A percentile compares a stretch with the other conserved stretches of the same genome.
Conservation (phyloP, 2,329 filamentous ascomycete genomes). For the Macrophomina pseudophaseolina region DNA sequence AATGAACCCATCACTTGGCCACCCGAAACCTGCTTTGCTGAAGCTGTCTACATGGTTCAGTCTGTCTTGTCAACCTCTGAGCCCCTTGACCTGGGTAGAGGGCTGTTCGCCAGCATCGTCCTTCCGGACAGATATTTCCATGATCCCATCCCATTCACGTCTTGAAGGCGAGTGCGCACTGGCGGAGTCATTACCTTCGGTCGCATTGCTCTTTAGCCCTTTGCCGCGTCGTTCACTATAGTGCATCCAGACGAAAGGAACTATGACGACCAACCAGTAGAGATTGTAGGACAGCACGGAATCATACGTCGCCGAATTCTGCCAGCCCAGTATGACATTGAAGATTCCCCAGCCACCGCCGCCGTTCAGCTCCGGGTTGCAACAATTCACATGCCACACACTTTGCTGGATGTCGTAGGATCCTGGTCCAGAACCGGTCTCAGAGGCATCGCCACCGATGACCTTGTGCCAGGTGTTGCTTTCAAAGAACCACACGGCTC, state of each 20-base stretch:
- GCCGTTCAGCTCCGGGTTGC: conserved; percentile 73
- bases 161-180: too few species aligned
- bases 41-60: too few species aligned
- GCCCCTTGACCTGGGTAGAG: too few species aligned
- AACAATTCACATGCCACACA: conserved; percentile 66
- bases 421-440: conserved; percentile 70
- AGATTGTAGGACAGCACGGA: conserved; percentile 86
- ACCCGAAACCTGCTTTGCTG: too few species aligned
- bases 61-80: too few species aligned
- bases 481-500: conserved; percentile 76
- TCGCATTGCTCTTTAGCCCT: too few species aligned
- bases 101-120: too few species aligned
- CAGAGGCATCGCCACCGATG: conserved; percentile 67
- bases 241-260: conserved; percentile 67
- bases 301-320: conserved; percentile 85
- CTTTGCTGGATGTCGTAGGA: conserved; percentile 72
- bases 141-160: too few species aligned
- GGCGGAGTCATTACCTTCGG: too few species aligned
- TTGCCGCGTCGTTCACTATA: conserved; percentile 66
- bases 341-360: conserved; percentile 86
- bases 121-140: too few species aligned
- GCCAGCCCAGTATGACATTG: conserved; percentile 85
- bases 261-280: conserved; percentile 79
- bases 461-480: conserved; percentile 70
- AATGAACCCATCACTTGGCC: too few species aligned